Evolutionary conservation across 768 basidiomycete genomes (phyloP).

Genomic region (Rhodotorula diobovata): DNA sequence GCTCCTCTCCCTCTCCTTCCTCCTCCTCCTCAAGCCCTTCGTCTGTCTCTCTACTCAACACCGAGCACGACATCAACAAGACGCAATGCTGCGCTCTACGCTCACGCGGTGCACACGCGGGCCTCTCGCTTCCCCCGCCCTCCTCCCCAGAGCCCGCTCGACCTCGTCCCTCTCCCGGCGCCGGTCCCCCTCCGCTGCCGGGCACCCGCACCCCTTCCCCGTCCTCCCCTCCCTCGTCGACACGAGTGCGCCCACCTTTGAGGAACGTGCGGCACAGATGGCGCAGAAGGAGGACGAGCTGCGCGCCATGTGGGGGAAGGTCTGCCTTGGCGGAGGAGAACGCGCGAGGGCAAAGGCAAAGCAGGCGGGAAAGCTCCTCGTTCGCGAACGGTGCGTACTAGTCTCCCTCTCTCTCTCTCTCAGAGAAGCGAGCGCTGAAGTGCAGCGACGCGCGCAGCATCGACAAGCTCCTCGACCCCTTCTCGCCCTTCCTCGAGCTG

Average conservation of each 20-base stretch:
- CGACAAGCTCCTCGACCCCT: slow-evolving; percentile 69
- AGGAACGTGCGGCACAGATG: slow-evolving; percentile 64
- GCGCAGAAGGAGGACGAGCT: slow-evolving; percentile 55
- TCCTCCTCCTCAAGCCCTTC: too few species aligned
- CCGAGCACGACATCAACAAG: too few species aligned
- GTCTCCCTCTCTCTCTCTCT: slow-evolving; percentile 40
- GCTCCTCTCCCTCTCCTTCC: too few species aligned
- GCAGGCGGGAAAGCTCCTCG: slow-evolving; percentile 72
- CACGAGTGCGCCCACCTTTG: slow-evolving; percentile 66
- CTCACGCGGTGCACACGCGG: neutral
- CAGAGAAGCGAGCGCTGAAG: slow-evolving; percentile 59
- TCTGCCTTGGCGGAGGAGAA: slow-evolving; percentile 64
- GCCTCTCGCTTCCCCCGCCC: neutral
- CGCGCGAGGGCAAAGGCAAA: slow-evolving; percentile 72
- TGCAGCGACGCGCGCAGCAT: slow-evolving; percentile 54
- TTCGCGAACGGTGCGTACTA: slow-evolving; percentile 66
- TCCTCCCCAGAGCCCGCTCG: neutral
- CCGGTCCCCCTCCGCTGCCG: neutral
- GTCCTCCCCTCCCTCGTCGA: slow-evolving; percentile 70
- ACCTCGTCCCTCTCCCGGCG: neutral
- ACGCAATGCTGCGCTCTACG: neutral
- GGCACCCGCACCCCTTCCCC: slow-evolving; percentile 47
- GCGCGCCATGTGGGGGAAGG: slow-evolving; percentile 60
- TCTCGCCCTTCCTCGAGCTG: slow-evolving; percentile 83
- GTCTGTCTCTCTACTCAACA: too few species aligned